A percentile compares a stretch with the other conserved stretches of the same genome.
Conservation (phyloP, 1,139 yeast genomes). For the Pneumocystis murina region DNA sequence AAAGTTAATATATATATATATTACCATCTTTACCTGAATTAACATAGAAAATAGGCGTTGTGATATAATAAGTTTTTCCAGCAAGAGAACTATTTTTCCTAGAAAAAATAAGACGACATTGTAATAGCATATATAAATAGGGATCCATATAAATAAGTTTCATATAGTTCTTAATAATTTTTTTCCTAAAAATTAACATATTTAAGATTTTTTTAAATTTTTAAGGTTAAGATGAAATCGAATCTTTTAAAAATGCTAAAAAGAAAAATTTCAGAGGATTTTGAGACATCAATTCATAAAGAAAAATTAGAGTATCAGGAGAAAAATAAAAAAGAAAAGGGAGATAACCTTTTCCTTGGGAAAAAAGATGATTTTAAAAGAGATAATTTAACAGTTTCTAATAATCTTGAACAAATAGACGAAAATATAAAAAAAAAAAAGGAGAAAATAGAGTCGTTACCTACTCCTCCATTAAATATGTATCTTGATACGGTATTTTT, state of each 20-base stretch:
- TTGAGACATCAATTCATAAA: neutral
- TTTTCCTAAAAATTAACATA: neutral
- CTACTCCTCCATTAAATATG: neutral
- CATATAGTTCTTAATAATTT: too few relatives aligned
- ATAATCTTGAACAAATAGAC: neutral
- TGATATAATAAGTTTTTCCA: constrained; percentile 35
- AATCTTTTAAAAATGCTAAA: neutral
- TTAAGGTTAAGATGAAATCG: neutral
- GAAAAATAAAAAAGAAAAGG: neutral
- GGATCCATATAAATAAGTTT: too few relatives aligned
- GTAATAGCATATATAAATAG: neutral
- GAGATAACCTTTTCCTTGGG: neutral
- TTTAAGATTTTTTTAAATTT: neutral
- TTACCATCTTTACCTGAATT: constrained; percentile 41
- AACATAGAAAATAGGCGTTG: constrained; percentile 92
- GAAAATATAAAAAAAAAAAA: neutral
- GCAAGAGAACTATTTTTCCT: neutral
- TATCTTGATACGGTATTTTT: constrained; percentile 1
- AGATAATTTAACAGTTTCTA: neutral
- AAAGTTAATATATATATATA: neutral
- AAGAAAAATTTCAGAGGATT: neutral
- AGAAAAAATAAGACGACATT: neutral
- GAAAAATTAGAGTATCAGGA: neutral
- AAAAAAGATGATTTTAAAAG: neutral
- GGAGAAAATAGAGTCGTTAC: neutral